These are phyloP conservation scores for Gastrolobium bilobum DNA, from an alignment of 306 rosid genomes.

Conservation along the genomic window DNA sequence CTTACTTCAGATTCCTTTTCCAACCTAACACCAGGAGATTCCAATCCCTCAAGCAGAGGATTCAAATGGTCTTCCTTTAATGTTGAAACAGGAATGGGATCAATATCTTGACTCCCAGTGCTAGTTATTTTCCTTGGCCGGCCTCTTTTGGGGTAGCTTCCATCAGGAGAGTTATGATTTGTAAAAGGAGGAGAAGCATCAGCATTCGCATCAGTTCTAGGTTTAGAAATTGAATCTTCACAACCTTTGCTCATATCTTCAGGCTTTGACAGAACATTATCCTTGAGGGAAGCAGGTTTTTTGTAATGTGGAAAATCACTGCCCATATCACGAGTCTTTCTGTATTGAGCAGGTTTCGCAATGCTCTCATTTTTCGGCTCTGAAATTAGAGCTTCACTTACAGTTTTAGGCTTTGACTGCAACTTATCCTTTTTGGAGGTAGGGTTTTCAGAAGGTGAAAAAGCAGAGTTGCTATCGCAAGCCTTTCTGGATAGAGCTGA, in stretches of 20 bases:
- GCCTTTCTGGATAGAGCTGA: constrained; percentile 50
- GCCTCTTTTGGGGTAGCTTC: constrained; percentile 51
- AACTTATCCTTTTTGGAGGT: constrained; percentile 40
- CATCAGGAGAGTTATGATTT: constrained; percentile 36
- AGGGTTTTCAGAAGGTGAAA: constrained; percentile 44
- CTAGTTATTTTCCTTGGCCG: constrained; percentile 54
- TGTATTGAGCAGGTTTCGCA: constrained; percentile 33
- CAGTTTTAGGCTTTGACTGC: constrained; percentile 38
- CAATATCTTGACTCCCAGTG: constrained; percentile 41
- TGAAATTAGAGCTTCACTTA: constrained; percentile 35
- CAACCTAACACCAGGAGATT: constrained; percentile 34
- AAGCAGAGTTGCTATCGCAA: constrained; percentile 21
- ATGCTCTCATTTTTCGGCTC: constrained; percentile 31
- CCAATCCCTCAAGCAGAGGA: constrained; percentile 43
- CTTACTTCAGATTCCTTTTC: constrained; percentile 51
- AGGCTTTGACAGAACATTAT: constrained; percentile 25
- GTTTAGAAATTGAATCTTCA: constrained; percentile 45
- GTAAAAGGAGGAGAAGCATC: constrained; percentile 23
- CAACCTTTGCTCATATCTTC: constrained; percentile 11
- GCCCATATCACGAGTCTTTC: constrained; percentile 16
- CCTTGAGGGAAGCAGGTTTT: constrained; percentile 38
- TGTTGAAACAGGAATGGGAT: constrained; percentile 40
- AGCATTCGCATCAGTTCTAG: constrained; percentile 43
- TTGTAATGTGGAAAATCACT: constrained; percentile 43
- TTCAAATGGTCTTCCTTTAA: constrained; percentile 44